These are phyloP conservation scores for Globisporangium echinulatum DNA, from an alignment of 352 stramenopile genomes.

Conservation along the genomic window DNA sequence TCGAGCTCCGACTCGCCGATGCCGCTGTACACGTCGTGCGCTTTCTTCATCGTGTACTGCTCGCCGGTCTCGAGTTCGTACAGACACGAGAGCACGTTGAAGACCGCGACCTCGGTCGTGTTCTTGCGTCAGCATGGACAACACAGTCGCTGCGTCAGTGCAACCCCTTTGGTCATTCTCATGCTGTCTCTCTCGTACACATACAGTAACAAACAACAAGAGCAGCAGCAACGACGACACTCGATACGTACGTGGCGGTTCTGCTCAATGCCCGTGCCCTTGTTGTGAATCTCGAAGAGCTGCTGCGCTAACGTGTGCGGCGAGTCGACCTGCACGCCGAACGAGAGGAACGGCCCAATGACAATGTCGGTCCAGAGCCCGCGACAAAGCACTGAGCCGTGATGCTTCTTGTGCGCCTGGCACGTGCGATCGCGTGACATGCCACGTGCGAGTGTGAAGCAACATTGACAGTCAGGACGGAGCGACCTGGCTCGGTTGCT, in stretches of 20 bases:
- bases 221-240: too few species aligned
- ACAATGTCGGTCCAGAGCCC: constrained; percentile 92
- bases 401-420: constrained; percentile 60
- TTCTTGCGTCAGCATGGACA: constrained; percentile 46
- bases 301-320: constrained; percentile 70
- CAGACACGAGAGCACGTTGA: constrained; percentile 89
- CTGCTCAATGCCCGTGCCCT: constrained; percentile 90
- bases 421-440: not conserved
- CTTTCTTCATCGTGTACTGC: constrained; percentile 86
- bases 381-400: constrained; percentile 71
- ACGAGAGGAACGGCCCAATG: constrained; percentile 85
- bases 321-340: constrained; percentile 83
- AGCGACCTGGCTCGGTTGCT: too few species aligned
- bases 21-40: constrained; percentile 84
- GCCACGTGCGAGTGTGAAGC: too few species aligned
- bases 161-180: not conserved
- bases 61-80: constrained; percentile 87
- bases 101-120: constrained; percentile 88
- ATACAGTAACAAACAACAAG: not conserved
- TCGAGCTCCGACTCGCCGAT: constrained; percentile 48
- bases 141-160: not conserved
- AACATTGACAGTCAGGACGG: too few species aligned
- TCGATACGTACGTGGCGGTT: constrained; percentile 76
- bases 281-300: constrained; percentile 92
- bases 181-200: not conserved